Conservation (phyloP, 2,329 filamentous ascomycete genomes). For the Aureobasidium uvarum region DNA sequence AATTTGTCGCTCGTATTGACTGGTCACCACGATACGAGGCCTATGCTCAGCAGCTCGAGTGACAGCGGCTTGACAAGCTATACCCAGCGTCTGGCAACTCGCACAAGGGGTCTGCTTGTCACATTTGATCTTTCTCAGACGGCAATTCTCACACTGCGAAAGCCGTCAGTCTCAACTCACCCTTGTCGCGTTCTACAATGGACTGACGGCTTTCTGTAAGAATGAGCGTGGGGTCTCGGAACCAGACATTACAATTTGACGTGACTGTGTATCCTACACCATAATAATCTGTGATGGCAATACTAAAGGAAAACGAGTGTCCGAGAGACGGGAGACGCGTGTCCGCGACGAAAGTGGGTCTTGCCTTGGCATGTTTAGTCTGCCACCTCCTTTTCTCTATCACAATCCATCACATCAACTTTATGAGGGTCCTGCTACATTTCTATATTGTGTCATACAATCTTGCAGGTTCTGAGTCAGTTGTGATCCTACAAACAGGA, state of each 20-base stretch:
- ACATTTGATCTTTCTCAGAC: conserved; percentile 28
- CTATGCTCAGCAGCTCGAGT: not conserved
- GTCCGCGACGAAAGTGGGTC: not conserved
- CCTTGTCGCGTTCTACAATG: not conserved
- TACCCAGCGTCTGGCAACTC: conserved; percentile 26
- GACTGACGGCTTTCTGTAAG: conserved; percentile 24
- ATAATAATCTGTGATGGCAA: not conserved
- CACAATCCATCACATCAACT: too few species aligned
- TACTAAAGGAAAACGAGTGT: not conserved
- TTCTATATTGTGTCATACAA: too few species aligned
- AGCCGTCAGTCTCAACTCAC: conserved; percentile 19
- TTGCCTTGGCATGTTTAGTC: conserved; percentile 1
- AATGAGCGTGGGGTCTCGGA: not conserved
- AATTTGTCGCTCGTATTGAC: conserved; percentile 26
- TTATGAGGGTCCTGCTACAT: too few species aligned
- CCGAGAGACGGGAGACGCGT: not conserved
- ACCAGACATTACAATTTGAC: not conserved
- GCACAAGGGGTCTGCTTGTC: conserved; percentile 27
- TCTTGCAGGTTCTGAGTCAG: too few species aligned
- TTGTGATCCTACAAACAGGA: too few species aligned
- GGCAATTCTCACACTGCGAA: conserved; percentile 28
- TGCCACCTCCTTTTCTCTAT: too few species aligned
- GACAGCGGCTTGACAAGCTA: conserved; percentile 24
- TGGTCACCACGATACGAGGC: conserved; percentile 12
- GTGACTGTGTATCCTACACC: not conserved